Percentiles rank a stretch among this genome's conserved stretches.
phyloP scores from a whole-genome alignment of 2,329 filamentous ascomycete species.

The Zymoseptoria brevis region DNA sequence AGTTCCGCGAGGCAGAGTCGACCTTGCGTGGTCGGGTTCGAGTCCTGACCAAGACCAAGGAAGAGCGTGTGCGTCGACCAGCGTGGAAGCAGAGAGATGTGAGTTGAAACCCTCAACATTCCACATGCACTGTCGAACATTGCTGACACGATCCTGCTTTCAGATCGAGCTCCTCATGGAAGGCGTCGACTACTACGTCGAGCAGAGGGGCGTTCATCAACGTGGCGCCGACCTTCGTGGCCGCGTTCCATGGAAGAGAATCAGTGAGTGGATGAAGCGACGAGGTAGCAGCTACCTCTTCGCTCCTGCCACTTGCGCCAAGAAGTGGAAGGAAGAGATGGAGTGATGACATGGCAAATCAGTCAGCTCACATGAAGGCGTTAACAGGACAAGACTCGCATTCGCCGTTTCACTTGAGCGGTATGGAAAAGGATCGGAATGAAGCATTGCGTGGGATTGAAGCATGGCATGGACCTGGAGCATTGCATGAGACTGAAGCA shows the following conservation, averaged over 20 bases:
- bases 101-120: conserved; percentile 35
- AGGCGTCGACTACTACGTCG: conserved; percentile 15
- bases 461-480: neutral
- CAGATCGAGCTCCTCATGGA: conserved; percentile 24
- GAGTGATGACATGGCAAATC: neutral
- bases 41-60: conserved; percentile 55
- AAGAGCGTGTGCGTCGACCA: conserved; percentile 57
- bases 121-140: neutral
- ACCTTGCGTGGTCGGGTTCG: conserved; percentile 63
- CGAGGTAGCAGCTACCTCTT: conserved; percentile 52
- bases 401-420: neutral
- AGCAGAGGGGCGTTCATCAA: conserved; percentile 1
- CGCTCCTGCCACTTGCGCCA: conserved; percentile 54
- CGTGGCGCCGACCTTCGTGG: conserved; percentile 3
- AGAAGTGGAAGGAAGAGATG: conserved; percentile 49
- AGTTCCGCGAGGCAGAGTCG: conserved; percentile 58
- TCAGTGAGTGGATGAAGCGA: conserved; percentile 46
- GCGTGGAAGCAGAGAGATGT: conserved; percentile 58
- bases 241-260: conserved; percentile 51
- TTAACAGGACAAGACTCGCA: neutral
- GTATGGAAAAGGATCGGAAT: neutral
- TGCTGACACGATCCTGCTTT: conserved; percentile 7
- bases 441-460: neutral
- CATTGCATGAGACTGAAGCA: neutral
- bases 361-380: neutral